Evolutionary conservation across 2,329 filamentous ascomycete genomes (phyloP), one percentile per base, ranked within the genome.

Genomic region (Aspergillus aculeatus): DNA sequence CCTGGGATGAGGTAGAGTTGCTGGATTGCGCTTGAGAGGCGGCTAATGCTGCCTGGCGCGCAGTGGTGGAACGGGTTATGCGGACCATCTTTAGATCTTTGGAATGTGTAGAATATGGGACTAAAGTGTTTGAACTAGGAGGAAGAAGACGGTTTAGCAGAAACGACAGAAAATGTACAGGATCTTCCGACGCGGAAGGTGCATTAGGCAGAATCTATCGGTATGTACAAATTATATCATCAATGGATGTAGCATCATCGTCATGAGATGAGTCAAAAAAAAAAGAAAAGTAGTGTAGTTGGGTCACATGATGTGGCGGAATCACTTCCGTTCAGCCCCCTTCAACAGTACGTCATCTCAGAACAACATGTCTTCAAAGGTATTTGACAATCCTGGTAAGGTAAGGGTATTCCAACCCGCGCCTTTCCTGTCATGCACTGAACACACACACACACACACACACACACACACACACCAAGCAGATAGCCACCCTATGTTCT

Each of bases 51-150:
- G 67, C 63, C 35, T 69, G 61, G 54, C 62, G 65, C 14, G 67
- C 65, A 11, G 67, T 66, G 44, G 64, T 61, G 44, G 70, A 70
- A 6, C 73, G 72, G 47, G 73, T 75, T 21, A 69, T 56, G 32
- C 69, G 69, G 47, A 61, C 59, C 66, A 71, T 71, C 12, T 31
- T 53, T 24, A 47, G 16, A 52, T 24, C 26, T 2, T n/a, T 9
- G 26, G 26, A 26, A 6, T 32, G 21, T 21, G 12, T 26, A 32
- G 26, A 38, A 41, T 19, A 10, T 48, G 23, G 44, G 24, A 14
- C 10, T 19, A 14, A 24, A 41, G 11, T 19, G n/a, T 14, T 50
- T 29, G 10, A 7, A 2, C 7, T 10, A 3, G 23, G 50, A 56
- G 24, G 9, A n/a, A 29, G 12, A 32, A 24, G 32, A 23, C 14